phyloP scores from a whole-genome alignment of 768 basidiomycete genomes.

The Leccinum truebloodii region DNA sequence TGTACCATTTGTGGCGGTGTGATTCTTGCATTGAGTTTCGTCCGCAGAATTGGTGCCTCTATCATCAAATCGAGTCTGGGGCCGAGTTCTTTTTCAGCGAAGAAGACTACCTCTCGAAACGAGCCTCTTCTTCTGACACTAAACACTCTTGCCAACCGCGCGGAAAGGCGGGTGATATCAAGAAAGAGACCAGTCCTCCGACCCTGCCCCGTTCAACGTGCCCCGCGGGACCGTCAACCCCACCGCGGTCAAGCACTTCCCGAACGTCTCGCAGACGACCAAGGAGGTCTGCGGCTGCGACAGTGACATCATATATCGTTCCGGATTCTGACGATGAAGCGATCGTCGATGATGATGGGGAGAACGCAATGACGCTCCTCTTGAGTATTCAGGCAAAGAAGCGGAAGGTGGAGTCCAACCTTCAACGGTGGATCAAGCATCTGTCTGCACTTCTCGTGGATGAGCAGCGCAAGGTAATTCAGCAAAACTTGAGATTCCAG shows the following conservation, averaged over 20 bases:
- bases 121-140: constrained; percentile 19
- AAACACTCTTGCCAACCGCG: constrained; percentile 30
- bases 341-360: constrained; percentile 42
- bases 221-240: constrained; percentile 17
- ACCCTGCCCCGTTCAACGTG: constrained; percentile 28
- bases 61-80: constrained; percentile 62
- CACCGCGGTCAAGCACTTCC: constrained; percentile 17
- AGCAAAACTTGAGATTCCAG: constrained; percentile 1
- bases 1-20: constrained; percentile 24
- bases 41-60: constrained; percentile 52
- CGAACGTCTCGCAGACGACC: constrained; percentile 51
- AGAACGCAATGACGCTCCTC: constrained; percentile 32
- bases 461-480: constrained; percentile 68
- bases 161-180: constrained; percentile 36
- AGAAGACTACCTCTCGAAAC: constrained; percentile 58
- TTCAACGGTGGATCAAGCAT: constrained; percentile 71
- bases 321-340: constrained; percentile 74
- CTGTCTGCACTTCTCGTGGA: constrained; percentile 57
- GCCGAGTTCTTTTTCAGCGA: constrained; percentile 71
- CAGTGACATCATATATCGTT: constrained; percentile 59
- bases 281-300: constrained; percentile 53
- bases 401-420: constrained; percentile 43
- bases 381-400: constrained; percentile 37
- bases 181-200: constrained; percentile 42
- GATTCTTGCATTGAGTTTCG: constrained; percentile 3